Conservation (phyloP, 345 rosid species). For the Pseudoturritis turrita region DNA sequence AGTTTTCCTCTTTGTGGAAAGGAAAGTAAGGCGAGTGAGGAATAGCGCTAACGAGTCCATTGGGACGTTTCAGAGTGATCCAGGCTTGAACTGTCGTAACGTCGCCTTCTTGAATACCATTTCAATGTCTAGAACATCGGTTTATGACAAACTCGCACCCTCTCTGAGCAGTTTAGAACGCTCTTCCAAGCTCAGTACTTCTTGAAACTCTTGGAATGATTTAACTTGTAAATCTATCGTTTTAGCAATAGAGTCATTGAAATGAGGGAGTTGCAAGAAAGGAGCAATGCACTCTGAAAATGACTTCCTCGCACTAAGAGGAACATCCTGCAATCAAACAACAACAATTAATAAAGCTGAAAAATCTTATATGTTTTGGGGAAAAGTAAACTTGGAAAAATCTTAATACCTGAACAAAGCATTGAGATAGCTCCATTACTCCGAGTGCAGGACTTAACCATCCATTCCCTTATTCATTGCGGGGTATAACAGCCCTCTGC, state of each 20-base stretch:
- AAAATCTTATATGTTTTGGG: neutral
- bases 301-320: conserved; percentile 83
- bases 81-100: conserved; percentile 74
- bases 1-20: conserved; percentile 86
- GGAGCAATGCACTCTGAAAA: conserved; percentile 77
- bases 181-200: conserved; percentile 55
- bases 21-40: conserved; percentile 84
- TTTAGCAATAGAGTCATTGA: conserved; percentile 59
- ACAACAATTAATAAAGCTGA: neutral
- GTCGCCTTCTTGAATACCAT: conserved; percentile 87
- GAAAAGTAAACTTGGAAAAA: neutral
- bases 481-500: conserved; percentile 92
- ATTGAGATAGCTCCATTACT: conserved; percentile 87
- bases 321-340: conserved; percentile 66
- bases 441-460: conserved; percentile 95
- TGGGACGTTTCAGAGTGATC: conserved; percentile 71
- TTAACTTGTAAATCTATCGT: conserved; percentile 55
- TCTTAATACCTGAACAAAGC: conserved; percentile 70
- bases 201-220: conserved; percentile 66
- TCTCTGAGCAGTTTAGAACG: conserved; percentile 73
- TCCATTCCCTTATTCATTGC: conserved; percentile 79
- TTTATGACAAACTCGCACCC: conserved; percentile 60
- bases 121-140: conserved; percentile 60
- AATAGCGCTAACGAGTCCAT: conserved; percentile 67
- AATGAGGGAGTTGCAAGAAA: conserved; percentile 86